phyloP scores from a whole-genome alignment of 2,329 filamentous ascomycete genomes.

The Neofusicoccum laricinum region DNA sequence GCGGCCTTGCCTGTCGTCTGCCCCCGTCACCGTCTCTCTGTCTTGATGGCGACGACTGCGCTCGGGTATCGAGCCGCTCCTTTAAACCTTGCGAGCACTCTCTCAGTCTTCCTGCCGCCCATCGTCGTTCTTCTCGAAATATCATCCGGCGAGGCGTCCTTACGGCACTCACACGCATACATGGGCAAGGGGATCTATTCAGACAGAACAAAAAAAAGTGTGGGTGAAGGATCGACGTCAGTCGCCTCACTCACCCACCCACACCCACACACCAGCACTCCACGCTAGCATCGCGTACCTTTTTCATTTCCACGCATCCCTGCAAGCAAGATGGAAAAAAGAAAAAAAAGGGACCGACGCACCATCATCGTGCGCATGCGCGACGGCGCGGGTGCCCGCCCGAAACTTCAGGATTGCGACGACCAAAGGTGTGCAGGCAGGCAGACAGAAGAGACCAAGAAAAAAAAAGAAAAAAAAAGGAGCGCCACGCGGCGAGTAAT shows the following conservation, averaged over 20 bases:
- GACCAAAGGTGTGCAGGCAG: not conserved
- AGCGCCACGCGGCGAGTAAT: not conserved
- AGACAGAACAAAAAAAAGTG: too few species aligned
- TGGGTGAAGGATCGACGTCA: too few species aligned
- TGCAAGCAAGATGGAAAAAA: not conserved
- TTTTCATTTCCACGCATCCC: not conserved
- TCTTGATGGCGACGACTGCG: not conserved
- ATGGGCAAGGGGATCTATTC: too few species aligned
- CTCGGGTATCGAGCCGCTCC: conserved; percentile 9
- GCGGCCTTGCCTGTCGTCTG: not conserved
- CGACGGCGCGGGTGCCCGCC: not conserved
- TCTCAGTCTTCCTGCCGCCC: not conserved
- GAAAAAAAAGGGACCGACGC: not conserved
- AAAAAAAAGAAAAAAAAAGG: not conserved
- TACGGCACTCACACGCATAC: too few species aligned
- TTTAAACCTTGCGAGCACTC: not conserved
- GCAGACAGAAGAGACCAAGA: not conserved
- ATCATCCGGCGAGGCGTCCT: too few species aligned
- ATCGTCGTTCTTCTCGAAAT: not conserved
- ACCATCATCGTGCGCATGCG: not conserved
- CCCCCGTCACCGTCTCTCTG: too few species aligned
- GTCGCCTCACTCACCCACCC: not conserved
- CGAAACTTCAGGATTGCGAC: not conserved
- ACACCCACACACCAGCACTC: too few species aligned
- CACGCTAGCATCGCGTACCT: not conserved